Evolutionary conservation across 2,329 filamentous ascomycete genomes (phyloP).

Genomic region (Trichophyton mentagrophytes): DNA sequence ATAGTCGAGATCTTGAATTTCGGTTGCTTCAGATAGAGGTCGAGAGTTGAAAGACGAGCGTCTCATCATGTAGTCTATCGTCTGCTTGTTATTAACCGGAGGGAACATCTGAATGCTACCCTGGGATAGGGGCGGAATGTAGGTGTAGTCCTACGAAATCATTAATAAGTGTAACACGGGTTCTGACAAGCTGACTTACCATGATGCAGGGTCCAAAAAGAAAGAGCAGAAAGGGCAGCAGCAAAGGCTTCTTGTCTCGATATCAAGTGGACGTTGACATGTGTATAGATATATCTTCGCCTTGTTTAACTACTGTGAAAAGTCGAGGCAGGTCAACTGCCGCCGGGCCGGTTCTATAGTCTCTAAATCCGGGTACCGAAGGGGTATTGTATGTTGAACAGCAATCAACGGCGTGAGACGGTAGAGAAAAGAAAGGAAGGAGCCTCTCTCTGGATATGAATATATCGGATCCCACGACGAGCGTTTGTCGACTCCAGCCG

Average conservation of each 20-base stretch:
- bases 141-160: slow-evolving; percentile 8
- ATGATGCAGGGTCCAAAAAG: slow-evolving; percentile 3
- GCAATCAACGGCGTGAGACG: not conserved
- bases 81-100: not conserved
- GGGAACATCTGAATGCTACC: slow-evolving; percentile 12
- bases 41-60: slow-evolving; percentile 14
- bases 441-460: not conserved
- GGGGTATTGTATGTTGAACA: slow-evolving; percentile 2
- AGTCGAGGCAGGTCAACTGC: not conserved
- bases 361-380: not conserved
- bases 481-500: not conserved
- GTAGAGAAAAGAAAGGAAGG: not conserved
- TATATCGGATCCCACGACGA: not conserved
- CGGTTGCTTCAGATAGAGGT: slow-evolving; percentile 25
- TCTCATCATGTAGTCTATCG: slow-evolving; percentile 9
- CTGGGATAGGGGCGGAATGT: slow-evolving; percentile 9
- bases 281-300: not conserved
- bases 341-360: not conserved
- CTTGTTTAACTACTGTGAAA: not conserved
- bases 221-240: not conserved
- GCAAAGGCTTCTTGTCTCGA: not conserved
- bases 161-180: not conserved
- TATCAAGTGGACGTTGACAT: slow-evolving; percentile 2
- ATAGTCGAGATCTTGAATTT: slow-evolving; percentile 26
- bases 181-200: slow-evolving; percentile 1